These are phyloP conservation scores for Orbilia quercus DNA, from an alignment of 2,329 filamentous ascomycete species.

Conservation along the genomic window DNA sequence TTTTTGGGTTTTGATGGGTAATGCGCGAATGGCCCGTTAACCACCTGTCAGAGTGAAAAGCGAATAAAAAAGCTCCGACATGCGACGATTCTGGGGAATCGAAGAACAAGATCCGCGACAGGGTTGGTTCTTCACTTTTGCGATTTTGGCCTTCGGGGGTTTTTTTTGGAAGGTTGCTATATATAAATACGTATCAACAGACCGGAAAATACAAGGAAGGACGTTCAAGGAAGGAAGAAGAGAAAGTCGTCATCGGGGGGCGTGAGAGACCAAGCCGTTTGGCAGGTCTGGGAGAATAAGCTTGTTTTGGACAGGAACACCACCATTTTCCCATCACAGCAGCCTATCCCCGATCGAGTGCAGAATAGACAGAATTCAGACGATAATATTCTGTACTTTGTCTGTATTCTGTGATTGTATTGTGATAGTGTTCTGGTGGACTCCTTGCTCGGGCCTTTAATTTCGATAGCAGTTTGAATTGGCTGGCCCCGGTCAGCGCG, in stretches of 20 bases:
- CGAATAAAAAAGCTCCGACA: constrained; percentile 39
- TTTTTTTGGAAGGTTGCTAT: neutral
- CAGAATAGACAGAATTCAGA: too few relatives aligned
- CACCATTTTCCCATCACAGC: constrained; percentile 34
- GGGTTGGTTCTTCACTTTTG: too few relatives aligned
- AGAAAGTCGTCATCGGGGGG: neutral
- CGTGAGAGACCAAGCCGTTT: constrained; percentile 17
- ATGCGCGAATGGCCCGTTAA: constrained; percentile 9
- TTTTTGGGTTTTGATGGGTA: neutral
- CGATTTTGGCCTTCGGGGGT: neutral
- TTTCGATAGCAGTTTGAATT: constrained; percentile 48
- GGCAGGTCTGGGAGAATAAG: constrained; percentile 39
- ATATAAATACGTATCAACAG: neutral
- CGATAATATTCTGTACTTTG: too few relatives aligned
- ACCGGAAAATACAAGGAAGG: neutral
- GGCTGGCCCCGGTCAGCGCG: constrained; percentile 35
- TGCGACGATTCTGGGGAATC: constrained; percentile 37
- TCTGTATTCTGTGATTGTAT: too few relatives aligned
- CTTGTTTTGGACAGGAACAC: constrained; percentile 38
- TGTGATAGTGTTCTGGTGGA: neutral
- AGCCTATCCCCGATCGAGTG: constrained; percentile 37
- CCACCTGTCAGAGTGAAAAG: constrained; percentile 16
- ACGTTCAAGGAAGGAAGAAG: neutral
- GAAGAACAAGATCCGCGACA: constrained; percentile 15
- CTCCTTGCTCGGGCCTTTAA: constrained; percentile 56